Evolutionary conservation across 129 eudicot genomes (phyloP), one percentile per base, ranked within the genome.

Genomic region (Lonicera japonica): DNA sequence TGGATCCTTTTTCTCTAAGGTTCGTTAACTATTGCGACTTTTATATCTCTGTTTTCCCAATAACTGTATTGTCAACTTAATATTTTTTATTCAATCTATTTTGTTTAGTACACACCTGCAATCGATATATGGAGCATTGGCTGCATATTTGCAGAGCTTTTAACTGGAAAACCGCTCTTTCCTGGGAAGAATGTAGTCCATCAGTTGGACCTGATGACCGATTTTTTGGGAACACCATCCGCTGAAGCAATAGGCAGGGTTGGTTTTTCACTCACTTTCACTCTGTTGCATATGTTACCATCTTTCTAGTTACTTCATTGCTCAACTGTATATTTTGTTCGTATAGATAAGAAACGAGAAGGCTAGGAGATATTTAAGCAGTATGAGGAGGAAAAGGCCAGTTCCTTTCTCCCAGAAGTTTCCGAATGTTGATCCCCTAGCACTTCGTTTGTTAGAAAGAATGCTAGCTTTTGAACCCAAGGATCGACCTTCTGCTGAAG

Each of bases 81-180:
- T 29, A 50, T 20, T 12, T 47, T 14, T 50, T 50, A 50, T 17
- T 50, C 55, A 50, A 20, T 50, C 19, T 50, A 3, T n/a, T 29
- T 58, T 65, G 13, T 86, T 63, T 94, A 91, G 97, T 91, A 91
- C 63, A 91, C 97, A 21, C 97, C 97, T 11, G 97, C 97, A 50
- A 87, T 91, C 54, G 97, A 91, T 46, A 91, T 89, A 8, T 91
- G 97, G 97, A 91, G 97, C 78, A 91, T 91, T 75, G 97, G 97
- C 15, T 91, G 97, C 79, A 91, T 91, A 46, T 91, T 91, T 80
- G 83, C 97, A 12, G 97, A 91, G 65, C 95, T 91, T 71, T 70
- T 91, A 58, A 91, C 97, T 0, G 95, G 95, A 39, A 86, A 91
- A 58, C 97, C 97, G 11, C 84, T 91, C 47, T 91, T 91, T 46